These are phyloP conservation scores for Clavariopsis aquatica DNA, from an alignment of 495 filamentous ascomycete genomes.

Conservation along the genomic window DNA sequence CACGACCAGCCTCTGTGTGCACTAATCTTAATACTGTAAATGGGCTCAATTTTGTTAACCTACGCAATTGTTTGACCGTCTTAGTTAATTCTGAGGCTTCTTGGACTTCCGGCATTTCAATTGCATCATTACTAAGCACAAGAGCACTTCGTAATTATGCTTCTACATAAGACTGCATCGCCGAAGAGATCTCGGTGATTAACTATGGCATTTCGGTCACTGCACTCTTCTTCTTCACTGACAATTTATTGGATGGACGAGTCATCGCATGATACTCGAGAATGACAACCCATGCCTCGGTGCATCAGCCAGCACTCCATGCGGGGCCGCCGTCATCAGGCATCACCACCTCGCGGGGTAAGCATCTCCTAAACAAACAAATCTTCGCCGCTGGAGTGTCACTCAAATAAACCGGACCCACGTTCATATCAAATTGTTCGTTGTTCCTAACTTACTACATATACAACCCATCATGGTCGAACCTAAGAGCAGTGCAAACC, in stretches of 20 bases:
- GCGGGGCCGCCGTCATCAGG: constrained; percentile 11
- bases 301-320: background rate
- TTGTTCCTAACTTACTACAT: no score
- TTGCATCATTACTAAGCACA: no score
- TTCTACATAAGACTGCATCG: no score
- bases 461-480: constrained; percentile 30
- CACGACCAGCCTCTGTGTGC: no score
- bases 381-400: background rate
- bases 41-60: no score
- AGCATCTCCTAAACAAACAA: background rate
- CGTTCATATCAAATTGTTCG: no score
- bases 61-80: no score
- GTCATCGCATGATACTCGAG: constrained; percentile 16
- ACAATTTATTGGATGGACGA: constrained; percentile 19
- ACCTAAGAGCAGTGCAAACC: constrained; percentile 28
- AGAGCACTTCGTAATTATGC: no score
- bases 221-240: background rate
- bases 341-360: background rate
- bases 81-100: no score
- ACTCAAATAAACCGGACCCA: background rate
- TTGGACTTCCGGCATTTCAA: no score
- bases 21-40: no score
- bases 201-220: background rate
- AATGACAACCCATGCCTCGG: constrained; percentile 9
- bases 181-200: no score